Conservation (phyloP, 2,329 filamentous ascomycete genomes). For the Penicillium sp. region DNA sequence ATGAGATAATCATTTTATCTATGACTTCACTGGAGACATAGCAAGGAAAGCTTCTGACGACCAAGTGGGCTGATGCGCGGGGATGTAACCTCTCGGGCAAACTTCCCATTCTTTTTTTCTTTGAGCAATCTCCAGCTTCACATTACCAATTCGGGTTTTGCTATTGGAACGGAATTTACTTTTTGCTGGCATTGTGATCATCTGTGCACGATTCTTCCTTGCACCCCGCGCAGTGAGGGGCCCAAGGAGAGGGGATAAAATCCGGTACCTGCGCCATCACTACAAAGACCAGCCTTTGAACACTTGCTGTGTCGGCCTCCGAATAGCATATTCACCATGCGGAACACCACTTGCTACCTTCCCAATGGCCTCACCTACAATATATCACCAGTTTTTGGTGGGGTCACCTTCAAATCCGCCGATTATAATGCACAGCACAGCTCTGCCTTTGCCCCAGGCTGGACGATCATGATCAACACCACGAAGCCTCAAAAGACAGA, state of each 20-base stretch:
- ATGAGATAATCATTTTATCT: neutral
- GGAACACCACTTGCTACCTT: slow-evolving; percentile 53
- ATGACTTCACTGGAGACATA: neutral
- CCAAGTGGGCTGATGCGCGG: slow-evolving; percentile 8
- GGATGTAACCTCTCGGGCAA: slow-evolving; percentile 1
- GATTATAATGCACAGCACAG: slow-evolving; percentile 64
- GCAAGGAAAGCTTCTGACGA: neutral
- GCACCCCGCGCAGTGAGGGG: slow-evolving; percentile 11
- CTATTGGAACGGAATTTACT: neutral
- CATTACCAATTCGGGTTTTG: slow-evolving; percentile 5
- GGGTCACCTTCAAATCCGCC: slow-evolving; percentile 82
- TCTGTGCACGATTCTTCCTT: neutral
- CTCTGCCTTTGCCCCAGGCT: slow-evolving; percentile 71
- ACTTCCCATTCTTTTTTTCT: neutral
- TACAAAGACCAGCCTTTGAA: neutral
- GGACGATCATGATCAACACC: slow-evolving; percentile 83
- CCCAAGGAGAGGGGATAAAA: slow-evolving; percentile 2
- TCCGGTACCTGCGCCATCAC: neutral
- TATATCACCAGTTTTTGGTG: slow-evolving; percentile 85
- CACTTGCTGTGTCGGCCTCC: neutral
- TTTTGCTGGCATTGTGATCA: neutral
- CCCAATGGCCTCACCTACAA: slow-evolving; percentile 85
- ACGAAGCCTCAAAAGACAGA: slow-evolving; percentile 46
- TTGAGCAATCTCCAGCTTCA: neutral
- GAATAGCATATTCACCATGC: slow-evolving; percentile 23